Evolutionary conservation across 768 basidiomycete species (phyloP).

Genomic region (Tylopilus plumbeoviolaceoides): DNA sequence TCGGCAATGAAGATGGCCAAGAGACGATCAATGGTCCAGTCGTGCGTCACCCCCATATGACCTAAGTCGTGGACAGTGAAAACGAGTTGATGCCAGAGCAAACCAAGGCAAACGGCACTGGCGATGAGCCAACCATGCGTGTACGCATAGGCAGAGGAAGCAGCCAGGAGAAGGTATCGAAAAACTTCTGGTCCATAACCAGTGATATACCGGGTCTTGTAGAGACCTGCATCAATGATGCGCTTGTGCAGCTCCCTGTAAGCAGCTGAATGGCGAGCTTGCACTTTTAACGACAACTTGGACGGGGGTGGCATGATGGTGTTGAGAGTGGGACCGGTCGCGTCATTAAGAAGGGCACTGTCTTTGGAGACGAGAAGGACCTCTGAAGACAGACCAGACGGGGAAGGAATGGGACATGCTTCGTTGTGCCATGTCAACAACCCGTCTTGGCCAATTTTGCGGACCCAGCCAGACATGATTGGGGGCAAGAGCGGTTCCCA

Average conservation of each 20-base stretch:
- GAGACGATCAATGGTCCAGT: conserved; percentile 77
- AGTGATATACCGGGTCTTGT: conserved; percentile 74
- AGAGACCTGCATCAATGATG: conserved; percentile 76
- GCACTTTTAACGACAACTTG: conserved; percentile 51
- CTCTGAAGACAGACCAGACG: conserved; percentile 50
- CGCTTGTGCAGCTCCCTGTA: conserved; percentile 77
- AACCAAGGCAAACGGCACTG: conserved; percentile 79
- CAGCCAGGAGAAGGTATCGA: conserved; percentile 70
- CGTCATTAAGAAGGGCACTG: conserved; percentile 16
- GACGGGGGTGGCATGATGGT: conserved; percentile 53
- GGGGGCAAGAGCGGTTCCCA: conserved; percentile 87
- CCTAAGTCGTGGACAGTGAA: conserved; percentile 94
- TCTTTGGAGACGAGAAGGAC: conserved; percentile 60
- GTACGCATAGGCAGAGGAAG: conserved; percentile 59
- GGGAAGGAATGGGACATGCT: conserved; percentile 41
- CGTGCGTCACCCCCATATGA: conserved; percentile 89
- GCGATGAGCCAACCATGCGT: conserved; percentile 57
- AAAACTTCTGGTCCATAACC: conserved; percentile 88
- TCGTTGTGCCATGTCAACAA: conserved; percentile 57
- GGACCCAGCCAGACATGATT: conserved; percentile 79
- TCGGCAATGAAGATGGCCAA: conserved; percentile 78
- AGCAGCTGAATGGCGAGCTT: conserved; percentile 67
- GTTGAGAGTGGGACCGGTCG: conserved; percentile 38
- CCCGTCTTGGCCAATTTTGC: conserved; percentile 45
- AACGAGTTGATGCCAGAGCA: conserved; percentile 93